A percentile compares a stretch with the other conserved stretches of the same genome.
Evolutionary conservation across 768 basidiomycete species (phyloP).

Genomic region (Psilocybe cyanescens): DNA sequence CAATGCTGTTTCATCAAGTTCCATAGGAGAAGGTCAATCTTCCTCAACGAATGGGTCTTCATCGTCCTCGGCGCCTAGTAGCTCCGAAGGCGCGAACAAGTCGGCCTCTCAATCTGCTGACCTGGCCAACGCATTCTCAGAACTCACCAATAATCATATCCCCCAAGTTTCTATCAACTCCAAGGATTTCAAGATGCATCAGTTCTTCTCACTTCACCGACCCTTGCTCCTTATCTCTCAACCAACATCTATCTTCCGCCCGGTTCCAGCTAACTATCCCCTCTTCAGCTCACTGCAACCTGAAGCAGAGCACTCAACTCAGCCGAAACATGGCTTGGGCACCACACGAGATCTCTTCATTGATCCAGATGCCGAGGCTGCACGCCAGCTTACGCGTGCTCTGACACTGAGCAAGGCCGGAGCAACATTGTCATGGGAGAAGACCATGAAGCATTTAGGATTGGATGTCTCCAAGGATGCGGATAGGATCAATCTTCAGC

Average conservation of each 20-base stretch:
- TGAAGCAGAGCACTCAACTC: slow-evolving; percentile 19
- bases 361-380: slow-evolving; percentile 81
- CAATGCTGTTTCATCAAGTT: slow-evolving; percentile 10
- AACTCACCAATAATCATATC: slow-evolving; percentile 21
- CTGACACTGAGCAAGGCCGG: slow-evolving; percentile 70
- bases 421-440: slow-evolving; percentile 69
- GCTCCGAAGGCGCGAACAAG: slow-evolving; percentile 8
- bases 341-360: slow-evolving; percentile 48
- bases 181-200: slow-evolving; percentile 79
- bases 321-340: slow-evolving; percentile 26
- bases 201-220: slow-evolving; percentile 83
- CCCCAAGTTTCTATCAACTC: slow-evolving; percentile 62
- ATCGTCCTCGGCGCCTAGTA: slow-evolving; percentile 19
- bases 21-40: slow-evolving; percentile 9
- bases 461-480: slow-evolving; percentile 54
- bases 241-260: slow-evolving; percentile 55
- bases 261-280: slow-evolving; percentile 32
- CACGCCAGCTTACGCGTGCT: slow-evolving; percentile 77
- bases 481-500: slow-evolving; percentile 52
- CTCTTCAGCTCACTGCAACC: slow-evolving; percentile 21
- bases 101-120: slow-evolving; percentile 6
- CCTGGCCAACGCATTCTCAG: slow-evolving; percentile 17
- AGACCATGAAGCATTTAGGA: slow-evolving; percentile 66
- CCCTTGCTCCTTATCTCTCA: slow-evolving; percentile 74
- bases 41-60: slow-evolving; percentile 19